Conservation (phyloP, 2,329 filamentous ascomycete species). For the Niveomyces coronatus region DNA sequence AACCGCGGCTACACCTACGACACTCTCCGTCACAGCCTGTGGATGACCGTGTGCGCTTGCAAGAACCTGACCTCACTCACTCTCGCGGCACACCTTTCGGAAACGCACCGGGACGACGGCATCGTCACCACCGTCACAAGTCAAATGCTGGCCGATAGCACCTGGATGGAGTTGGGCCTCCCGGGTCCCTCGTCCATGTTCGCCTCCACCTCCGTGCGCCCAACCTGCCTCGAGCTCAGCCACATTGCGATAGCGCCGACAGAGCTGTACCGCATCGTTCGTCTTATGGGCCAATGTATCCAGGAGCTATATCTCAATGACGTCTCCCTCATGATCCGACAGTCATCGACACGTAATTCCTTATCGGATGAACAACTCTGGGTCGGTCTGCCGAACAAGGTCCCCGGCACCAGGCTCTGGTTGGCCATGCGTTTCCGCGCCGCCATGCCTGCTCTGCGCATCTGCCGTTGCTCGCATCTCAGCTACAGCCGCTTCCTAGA, state of each 20-base stretch:
- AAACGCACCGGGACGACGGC: no score
- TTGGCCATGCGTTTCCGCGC: constrained; percentile 31
- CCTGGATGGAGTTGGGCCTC: constrained; percentile 15
- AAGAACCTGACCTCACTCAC: no score
- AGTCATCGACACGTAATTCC: constrained; percentile 22
- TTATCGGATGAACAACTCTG: constrained; percentile 29
- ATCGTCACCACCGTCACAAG: no score
- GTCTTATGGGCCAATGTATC: constrained; percentile 28
- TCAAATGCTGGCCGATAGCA: constrained; percentile 32
- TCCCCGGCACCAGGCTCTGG: constrained; percentile 28
- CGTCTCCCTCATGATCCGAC: constrained; percentile 33
- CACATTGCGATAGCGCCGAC: constrained; percentile 28
- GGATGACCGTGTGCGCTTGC: constrained; percentile 32
- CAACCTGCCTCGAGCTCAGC: constrained; percentile 34
- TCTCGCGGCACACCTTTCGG: no score
- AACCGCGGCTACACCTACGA: constrained; percentile 22
- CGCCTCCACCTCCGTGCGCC: constrained; percentile 20
- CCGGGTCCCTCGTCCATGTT: neutral
- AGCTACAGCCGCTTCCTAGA: constrained; percentile 32
- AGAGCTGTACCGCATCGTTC: constrained; percentile 23
- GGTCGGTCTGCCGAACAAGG: constrained; percentile 34
- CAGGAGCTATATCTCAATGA: constrained; percentile 35
- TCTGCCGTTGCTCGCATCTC: constrained; percentile 34
- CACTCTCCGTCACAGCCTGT: constrained; percentile 35
- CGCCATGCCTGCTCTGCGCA: constrained; percentile 23